These are phyloP conservation scores for Geranomyces michiganensis DNA, from an alignment of 192 early-diverging fungal genomes.

Conservation along the genomic window DNA sequence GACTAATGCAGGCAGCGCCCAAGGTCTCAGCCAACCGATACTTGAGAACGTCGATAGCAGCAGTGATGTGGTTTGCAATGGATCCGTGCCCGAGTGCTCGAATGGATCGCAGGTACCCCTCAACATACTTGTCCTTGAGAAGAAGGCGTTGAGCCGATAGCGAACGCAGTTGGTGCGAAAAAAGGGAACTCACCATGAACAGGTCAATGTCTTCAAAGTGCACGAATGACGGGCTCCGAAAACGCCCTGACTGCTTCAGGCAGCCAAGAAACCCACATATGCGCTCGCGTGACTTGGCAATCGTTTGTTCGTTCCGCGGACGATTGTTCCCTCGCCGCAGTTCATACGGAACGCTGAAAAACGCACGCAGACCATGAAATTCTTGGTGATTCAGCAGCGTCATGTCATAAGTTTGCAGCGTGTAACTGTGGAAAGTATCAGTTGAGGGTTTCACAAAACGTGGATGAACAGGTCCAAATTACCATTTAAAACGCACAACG, in stretches of 20 bases:
- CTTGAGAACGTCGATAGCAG: slow-evolving; percentile 17
- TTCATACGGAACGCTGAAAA: slow-evolving; percentile 12
- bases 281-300: slow-evolving; percentile 13
- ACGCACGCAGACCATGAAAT: slow-evolving; percentile 19
- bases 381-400: slow-evolving; percentile 16
- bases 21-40: not conserved
- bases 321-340: slow-evolving; percentile 7
- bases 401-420: slow-evolving; percentile 16
- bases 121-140: not conserved
- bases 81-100: slow-evolving; percentile 6
- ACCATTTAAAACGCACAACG: slow-evolving; percentile 24
- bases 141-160: not conserved
- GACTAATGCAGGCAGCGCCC: not conserved
- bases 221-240: not conserved
- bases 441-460: not conserved
- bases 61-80: slow-evolving; percentile 15
- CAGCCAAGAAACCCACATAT: slow-evolving; percentile 23
- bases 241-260: slow-evolving; percentile 18
- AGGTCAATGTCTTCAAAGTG: slow-evolving; percentile 18
- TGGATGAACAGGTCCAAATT: no score
- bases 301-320: slow-evolving; percentile 14
- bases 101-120: slow-evolving; percentile 13
- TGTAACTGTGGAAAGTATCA: slow-evolving; percentile 2
- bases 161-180: not conserved
- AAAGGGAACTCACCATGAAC: slow-evolving; percentile 16